Conservation (phyloP, 2,329 filamentous ascomycete species). For the Sarocladium kiliense region DNA sequence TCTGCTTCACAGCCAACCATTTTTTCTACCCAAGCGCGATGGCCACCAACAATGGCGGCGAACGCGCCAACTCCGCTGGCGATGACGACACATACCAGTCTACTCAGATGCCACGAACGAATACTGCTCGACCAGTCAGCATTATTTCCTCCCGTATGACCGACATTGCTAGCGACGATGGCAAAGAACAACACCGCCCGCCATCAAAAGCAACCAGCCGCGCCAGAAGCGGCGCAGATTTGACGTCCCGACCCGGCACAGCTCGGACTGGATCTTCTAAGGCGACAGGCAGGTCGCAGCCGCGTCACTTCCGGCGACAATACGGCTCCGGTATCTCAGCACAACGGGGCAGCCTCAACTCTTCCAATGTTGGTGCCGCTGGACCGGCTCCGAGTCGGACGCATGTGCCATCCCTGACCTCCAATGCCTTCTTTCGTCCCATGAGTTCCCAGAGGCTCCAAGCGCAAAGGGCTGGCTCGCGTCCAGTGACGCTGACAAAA, state of each 20-base stretch:
- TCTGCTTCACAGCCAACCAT: not conserved
- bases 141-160: constrained; percentile 71
- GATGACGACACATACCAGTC: constrained; percentile 33
- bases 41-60: constrained; percentile 2
- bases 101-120: constrained; percentile 34
- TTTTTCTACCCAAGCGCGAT: not conserved
- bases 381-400: constrained; percentile 61
- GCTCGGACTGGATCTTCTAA: constrained; percentile 41
- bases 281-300: constrained; percentile 3
- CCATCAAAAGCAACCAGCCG: constrained; percentile 19
- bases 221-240: constrained; percentile 33
- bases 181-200: constrained; percentile 26
- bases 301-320: constrained; percentile 4
- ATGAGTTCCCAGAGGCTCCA: constrained; percentile 96
- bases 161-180: constrained; percentile 55
- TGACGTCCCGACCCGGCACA: constrained; percentile 48
- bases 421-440: constrained; percentile 88
- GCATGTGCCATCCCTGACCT: constrained; percentile 84
- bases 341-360: constrained; percentile 15
- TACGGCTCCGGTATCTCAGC: constrained; percentile 3
- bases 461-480: constrained; percentile 62
- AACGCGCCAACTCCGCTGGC: constrained; percentile 24
- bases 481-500: constrained; percentile 37
- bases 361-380: constrained; percentile 5
- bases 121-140: constrained; percentile 49